phyloP scores from a whole-genome alignment of 2,329 filamentous ascomycete species.

The Epichloe elymi region DNA sequence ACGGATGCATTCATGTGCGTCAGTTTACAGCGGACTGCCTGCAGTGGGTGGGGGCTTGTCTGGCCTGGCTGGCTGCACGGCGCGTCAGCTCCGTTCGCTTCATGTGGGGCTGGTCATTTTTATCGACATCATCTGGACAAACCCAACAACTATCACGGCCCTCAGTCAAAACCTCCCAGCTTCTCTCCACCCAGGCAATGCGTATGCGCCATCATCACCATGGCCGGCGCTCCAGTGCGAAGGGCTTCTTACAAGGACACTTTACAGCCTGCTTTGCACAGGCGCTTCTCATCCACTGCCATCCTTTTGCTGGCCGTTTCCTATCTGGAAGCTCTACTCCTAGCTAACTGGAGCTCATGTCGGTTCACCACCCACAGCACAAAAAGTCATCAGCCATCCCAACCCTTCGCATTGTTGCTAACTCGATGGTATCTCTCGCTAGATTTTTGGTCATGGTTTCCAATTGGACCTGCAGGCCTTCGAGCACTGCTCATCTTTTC shows the following conservation, averaged over 20 bases:
- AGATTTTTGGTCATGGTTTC: slow-evolving; percentile 84
- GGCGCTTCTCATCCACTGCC: slow-evolving; percentile 70
- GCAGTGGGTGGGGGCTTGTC: neutral
- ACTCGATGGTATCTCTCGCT: neutral
- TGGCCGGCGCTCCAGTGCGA: slow-evolving; percentile 41
- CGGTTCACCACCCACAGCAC: slow-evolving; percentile 20
- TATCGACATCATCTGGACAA: slow-evolving; percentile 13
- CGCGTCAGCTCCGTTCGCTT: too few relatives aligned
- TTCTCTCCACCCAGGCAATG: slow-evolving; percentile 11
- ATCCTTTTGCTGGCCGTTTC: slow-evolving; percentile 56
- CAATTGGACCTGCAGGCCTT: slow-evolving; percentile 60
- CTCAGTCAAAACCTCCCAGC: slow-evolving; percentile 3
- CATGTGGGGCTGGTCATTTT: slow-evolving; percentile 14
- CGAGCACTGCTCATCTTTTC: slow-evolving; percentile 65
- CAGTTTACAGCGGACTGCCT: neutral
- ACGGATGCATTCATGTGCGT: neutral
- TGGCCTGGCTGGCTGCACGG: too few relatives aligned
- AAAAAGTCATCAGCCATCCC: neutral
- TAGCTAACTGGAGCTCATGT: slow-evolving; percentile 61
- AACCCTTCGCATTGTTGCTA: neutral
- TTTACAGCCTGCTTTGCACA: slow-evolving; percentile 75
- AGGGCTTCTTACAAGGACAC: slow-evolving; percentile 70
- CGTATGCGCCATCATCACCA: slow-evolving; percentile 37
- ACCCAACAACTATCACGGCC: neutral
- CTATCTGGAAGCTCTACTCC: slow-evolving; percentile 57